Conservation (phyloP, 129 eudicot species). For the Flaveria ramosissima region DNA sequence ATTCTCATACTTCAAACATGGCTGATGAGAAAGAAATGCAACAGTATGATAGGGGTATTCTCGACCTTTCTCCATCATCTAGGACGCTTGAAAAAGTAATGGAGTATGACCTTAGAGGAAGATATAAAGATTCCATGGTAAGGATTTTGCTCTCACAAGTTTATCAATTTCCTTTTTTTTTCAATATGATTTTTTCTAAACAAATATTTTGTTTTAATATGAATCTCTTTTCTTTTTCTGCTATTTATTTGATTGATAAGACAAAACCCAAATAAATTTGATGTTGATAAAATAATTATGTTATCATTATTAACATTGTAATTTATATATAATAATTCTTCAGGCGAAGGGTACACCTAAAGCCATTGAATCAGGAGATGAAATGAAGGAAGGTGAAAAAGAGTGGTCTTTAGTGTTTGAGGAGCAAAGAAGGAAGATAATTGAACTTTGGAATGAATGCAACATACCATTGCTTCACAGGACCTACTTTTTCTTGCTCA, state of each 20-base stretch:
- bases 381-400: slow-evolving; percentile 18
- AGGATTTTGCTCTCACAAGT: slow-evolving; percentile 24
- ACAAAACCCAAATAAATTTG: not conserved
- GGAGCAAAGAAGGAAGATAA: slow-evolving; percentile 61
- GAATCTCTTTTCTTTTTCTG: not conserved
- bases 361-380: slow-evolving; percentile 8
- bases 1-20: slow-evolving; percentile 24
- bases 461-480: slow-evolving; percentile 77
- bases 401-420: slow-evolving; percentile 57
- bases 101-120: slow-evolving; percentile 38
- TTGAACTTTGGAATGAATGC: slow-evolving; percentile 87
- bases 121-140: slow-evolving; percentile 41
- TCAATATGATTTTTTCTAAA: no score
- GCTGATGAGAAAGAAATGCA: slow-evolving; percentile 41
- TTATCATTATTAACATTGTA: not conserved
- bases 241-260: not conserved
- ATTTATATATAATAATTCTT: no score
- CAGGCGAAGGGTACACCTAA: slow-evolving; percentile 43
- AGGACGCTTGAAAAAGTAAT: slow-evolving; percentile 37
- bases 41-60: slow-evolving; percentile 14
- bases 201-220: no score
- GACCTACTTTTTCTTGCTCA: slow-evolving; percentile 76
- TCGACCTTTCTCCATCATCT: slow-evolving; percentile 12
- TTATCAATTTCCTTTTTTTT: not conserved
- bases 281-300: no score